phyloP scores from a whole-genome alignment of 2,329 filamentous ascomycete species.

The Byssoonygena ceratinophila region DNA sequence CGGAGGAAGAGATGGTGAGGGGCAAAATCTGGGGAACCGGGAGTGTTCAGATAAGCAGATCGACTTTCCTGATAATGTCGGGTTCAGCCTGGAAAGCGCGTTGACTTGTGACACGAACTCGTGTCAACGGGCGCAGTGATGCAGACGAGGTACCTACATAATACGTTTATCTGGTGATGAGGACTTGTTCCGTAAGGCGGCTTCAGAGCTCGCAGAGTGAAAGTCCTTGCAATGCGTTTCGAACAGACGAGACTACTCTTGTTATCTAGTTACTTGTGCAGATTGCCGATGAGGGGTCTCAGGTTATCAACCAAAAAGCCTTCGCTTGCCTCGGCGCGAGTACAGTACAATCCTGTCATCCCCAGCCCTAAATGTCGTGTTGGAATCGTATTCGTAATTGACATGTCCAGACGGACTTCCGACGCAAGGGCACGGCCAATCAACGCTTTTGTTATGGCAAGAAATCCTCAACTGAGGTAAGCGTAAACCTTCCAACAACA shows the following conservation, averaged over 20 bases:
- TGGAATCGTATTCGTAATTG: slow-evolving; percentile 6
- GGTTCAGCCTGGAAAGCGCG: too few relatives aligned
- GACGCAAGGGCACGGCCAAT: slow-evolving; percentile 1
- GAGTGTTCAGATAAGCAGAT: background rate
- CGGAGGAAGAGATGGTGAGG: background rate
- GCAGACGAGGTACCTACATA: too few relatives aligned
- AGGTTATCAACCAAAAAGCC: too few relatives aligned
- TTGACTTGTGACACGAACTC: background rate
- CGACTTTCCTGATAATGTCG: too few relatives aligned
- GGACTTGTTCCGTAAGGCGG: too few relatives aligned
- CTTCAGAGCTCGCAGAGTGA: too few relatives aligned
- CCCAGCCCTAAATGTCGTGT: background rate
- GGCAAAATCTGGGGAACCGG: background rate
- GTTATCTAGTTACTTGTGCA: too few relatives aligned
- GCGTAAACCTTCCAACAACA: background rate
- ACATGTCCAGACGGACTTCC: background rate
- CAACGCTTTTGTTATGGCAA: background rate
- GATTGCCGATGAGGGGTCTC: too few relatives aligned
- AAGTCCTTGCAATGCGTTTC: too few relatives aligned
- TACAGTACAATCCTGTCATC: background rate
- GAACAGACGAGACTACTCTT: too few relatives aligned
- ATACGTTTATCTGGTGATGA: too few relatives aligned
- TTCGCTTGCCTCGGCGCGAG: slow-evolving; percentile 1
- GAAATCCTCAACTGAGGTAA: slow-evolving; percentile 1
- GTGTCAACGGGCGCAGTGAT: background rate